These are phyloP conservation scores for Noccaea bulbosa DNA, from an alignment of 345 rosid genomes.

Conservation along the genomic window DNA sequence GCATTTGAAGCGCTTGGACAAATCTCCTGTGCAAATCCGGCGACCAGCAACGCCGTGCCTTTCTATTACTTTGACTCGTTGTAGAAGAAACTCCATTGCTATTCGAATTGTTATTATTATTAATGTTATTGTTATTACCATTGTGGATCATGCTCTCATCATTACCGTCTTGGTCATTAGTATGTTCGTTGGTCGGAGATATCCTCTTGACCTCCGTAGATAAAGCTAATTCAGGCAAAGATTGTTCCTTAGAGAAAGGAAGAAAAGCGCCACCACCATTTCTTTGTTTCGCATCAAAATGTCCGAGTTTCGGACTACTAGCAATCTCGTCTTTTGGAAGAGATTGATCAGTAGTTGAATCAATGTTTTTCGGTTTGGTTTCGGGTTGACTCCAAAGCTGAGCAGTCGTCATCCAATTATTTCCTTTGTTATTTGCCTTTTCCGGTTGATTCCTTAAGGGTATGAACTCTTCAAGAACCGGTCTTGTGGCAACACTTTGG, in stretches of 20 bases:
- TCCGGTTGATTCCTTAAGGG: slow-evolving; percentile 71
- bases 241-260: slow-evolving; percentile 85
- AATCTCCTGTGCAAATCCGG: slow-evolving; percentile 98
- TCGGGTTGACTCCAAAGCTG: slow-evolving; percentile 91
- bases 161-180: slow-evolving; percentile 37
- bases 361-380: slow-evolving; percentile 34
- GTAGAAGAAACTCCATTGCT: slow-evolving; percentile 37
- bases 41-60: slow-evolving; percentile 98
- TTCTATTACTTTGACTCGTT: slow-evolving; percentile 67
- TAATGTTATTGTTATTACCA: slow-evolving; percentile 23
- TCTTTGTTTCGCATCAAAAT: slow-evolving; percentile 65
- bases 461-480: slow-evolving; percentile 93
- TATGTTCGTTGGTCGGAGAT: slow-evolving; percentile 39
- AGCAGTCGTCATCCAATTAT: slow-evolving; percentile 91
- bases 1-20: slow-evolving; percentile 95
- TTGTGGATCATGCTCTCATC: slow-evolving; percentile 30
- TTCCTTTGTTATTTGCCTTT: slow-evolving; percentile 52
- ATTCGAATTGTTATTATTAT: slow-evolving; percentile 32
- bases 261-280: slow-evolving; percentile 90
- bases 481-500: slow-evolving; percentile 54
- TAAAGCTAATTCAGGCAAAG: slow-evolving; percentile 73
- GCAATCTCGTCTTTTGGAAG: slow-evolving; percentile 40
- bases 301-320: slow-evolving; percentile 56
- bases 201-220: slow-evolving; percentile 64
- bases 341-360: slow-evolving; percentile 32